Evolutionary conservation across 2,329 filamentous ascomycete genomes (phyloP).

Genomic region (Fusarium napiforme): DNA sequence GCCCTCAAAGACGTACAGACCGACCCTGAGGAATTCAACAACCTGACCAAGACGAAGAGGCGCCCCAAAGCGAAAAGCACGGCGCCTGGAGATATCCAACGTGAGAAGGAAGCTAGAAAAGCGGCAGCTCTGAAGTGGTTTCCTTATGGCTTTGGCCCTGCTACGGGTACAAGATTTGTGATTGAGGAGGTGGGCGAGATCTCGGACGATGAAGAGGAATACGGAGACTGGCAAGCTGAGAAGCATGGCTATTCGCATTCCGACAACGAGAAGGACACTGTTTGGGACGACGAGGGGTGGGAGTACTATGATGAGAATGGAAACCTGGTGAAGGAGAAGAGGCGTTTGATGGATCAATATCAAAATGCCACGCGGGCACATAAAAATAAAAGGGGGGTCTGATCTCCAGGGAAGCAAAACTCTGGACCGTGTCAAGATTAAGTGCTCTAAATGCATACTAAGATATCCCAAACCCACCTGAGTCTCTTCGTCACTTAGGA

Average conservation of each 20-base stretch:
- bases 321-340: neutral
- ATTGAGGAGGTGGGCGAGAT: constrained; percentile 58
- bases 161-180: constrained; percentile 54
- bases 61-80: constrained; percentile 3
- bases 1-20: constrained; percentile 22
- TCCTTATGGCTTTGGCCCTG: constrained; percentile 58
- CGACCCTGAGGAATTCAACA: constrained; percentile 21
- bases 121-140: constrained; percentile 59
- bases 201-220: constrained; percentile 56
- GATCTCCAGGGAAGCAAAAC: neutral
- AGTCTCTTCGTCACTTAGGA: neutral
- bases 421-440: neutral
- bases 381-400: neutral
- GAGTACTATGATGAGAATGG: constrained; percentile 17
- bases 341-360: constrained; percentile 22
- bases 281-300: neutral
- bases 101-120: constrained; percentile 51
- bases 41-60: neutral
- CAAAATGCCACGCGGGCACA: constrained; percentile 4
- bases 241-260: constrained; percentile 32
- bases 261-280: neutral
- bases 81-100: constrained; percentile 50
- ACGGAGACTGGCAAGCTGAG: constrained; percentile 53
- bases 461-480: neutral
- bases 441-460: neutral